Conservation (phyloP, 1,139 yeast genomes). For the Blastobotrys illinoisensis region DNA sequence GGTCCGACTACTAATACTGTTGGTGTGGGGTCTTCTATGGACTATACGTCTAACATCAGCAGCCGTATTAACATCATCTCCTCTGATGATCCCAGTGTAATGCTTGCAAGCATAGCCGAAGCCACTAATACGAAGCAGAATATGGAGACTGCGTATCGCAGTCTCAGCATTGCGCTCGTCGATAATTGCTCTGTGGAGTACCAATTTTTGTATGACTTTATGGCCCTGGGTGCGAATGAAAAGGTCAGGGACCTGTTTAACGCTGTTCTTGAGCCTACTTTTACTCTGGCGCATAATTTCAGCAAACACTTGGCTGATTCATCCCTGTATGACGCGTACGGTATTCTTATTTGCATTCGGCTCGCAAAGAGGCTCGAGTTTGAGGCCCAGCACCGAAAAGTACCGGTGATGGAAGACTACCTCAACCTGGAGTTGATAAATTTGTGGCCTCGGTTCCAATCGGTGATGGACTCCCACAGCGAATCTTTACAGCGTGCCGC, state of each 20-base stretch:
- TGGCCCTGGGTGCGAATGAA: slow-evolving; percentile 43
- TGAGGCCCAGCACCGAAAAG: slow-evolving; percentile 55
- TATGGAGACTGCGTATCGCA: slow-evolving; percentile 69
- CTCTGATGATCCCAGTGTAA: slow-evolving; percentile 55
- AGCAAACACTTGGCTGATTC: slow-evolving; percentile 45
- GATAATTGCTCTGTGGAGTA: slow-evolving; percentile 80
- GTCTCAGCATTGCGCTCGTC: slow-evolving; percentile 64
- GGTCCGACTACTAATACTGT: background rate
- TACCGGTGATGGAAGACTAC: slow-evolving; percentile 73
- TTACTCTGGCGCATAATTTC: slow-evolving; percentile 47
- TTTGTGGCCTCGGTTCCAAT: slow-evolving; percentile 85
- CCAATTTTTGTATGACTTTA: slow-evolving; percentile 66
- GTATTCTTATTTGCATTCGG: slow-evolving; percentile 71
- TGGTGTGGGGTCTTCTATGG: slow-evolving; percentile 24
- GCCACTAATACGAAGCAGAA: slow-evolving; percentile 54
- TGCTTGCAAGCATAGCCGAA: slow-evolving; percentile 84
- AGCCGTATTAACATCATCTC: slow-evolving; percentile 50
- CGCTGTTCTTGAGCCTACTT: slow-evolving; percentile 42
- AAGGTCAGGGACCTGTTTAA: slow-evolving; percentile 42
- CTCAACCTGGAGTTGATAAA: slow-evolving; percentile 57
- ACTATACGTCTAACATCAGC: slow-evolving; percentile 49
- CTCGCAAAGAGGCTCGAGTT: slow-evolving; percentile 59
- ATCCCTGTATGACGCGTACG: slow-evolving; percentile 66
- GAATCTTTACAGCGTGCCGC: slow-evolving; percentile 51
- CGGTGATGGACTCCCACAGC: slow-evolving; percentile 68